Base-by-base conservation (phyloP, 768 basidiomycete genomes). In the Vararia minispora region DNA sequence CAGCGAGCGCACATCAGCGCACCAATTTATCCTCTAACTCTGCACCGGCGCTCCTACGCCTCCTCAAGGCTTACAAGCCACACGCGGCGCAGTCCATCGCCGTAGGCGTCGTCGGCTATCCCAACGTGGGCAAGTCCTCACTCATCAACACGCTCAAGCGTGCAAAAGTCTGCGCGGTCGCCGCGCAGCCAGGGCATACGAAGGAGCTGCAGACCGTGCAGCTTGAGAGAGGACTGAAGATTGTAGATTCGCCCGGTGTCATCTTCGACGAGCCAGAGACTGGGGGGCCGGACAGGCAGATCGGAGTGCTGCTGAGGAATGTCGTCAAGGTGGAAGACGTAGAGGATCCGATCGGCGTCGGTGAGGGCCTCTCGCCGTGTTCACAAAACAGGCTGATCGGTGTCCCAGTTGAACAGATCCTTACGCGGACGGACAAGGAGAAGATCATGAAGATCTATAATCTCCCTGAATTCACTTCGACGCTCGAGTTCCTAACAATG, bases 241-340 rank as follows among this genome's bases (percentile, higher is more conserved):
- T 98, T 25, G 71, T 98, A 5, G 95, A 98, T 59, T 97, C 91
- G 26, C 94, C 95, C 1, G 95, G 94, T 44, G 90, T 98, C n/a
- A 85, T 99, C 2, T 88, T 95, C 48, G 88, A 91, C 43, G 86
- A 89, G 40, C 77, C 84, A 40, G 70, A 77, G 33, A 34, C 32
- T 3, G 62, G 57, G 17, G 76, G 74, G 39, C 66, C 68, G 17
- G 40, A 41, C 18, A 57, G 54, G 21, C 66, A 58, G 37, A 61
- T 58, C 4, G 80, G 76, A 49, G 66, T 92, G 11, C 65, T 95
- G 22, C 66, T 95, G 7, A 66, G 89, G 16, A 95, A 95, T 50
- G 88, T 91, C 23, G 69, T 94, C 44, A 90, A 80, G 55, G 83
- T 90, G 2, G 94, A 95, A 55, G 78, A 90, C 46, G 70, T 97